A percentile compares a stretch with the other conserved stretches of the same genome.
Evolutionary conservation across 2,329 filamentous ascomycete genomes (phyloP).

Genomic region (Pseudopithomyces maydicus): DNA sequence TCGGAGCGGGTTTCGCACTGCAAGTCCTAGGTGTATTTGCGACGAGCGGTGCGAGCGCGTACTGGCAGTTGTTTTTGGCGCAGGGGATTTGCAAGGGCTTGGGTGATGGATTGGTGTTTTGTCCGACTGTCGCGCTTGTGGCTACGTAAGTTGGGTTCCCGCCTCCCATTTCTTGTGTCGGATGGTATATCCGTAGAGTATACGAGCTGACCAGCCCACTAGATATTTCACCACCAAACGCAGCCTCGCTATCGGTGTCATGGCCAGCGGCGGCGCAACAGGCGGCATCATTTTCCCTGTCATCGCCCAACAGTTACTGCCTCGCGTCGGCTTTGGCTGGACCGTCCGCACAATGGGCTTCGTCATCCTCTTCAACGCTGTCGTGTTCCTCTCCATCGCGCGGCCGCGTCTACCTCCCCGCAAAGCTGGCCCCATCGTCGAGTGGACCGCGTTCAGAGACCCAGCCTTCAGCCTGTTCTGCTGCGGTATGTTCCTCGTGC

Average conservation of each 20-base stretch:
- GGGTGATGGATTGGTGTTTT: constrained; percentile 24
- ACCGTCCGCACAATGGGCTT: constrained; percentile 37
- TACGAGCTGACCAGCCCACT: not conserved
- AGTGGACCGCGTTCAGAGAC: constrained; percentile 44
- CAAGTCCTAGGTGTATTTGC: constrained; percentile 27
- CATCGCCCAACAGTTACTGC: constrained; percentile 51
- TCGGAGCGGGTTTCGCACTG: constrained; percentile 6
- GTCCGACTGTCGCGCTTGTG: constrained; percentile 22
- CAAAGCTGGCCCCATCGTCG: constrained; percentile 43
- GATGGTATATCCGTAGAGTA: not conserved
- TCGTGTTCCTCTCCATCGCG: constrained; percentile 4
- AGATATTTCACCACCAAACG: constrained; percentile 60
- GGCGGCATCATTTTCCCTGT: constrained; percentile 54
- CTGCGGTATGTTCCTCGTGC: constrained; percentile 30
- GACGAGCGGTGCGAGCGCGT: constrained; percentile 18
- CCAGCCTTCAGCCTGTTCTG: constrained; percentile 37
- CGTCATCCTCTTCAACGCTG: constrained; percentile 23
- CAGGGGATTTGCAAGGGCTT: constrained; percentile 26
- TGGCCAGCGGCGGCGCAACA: constrained; percentile 56
- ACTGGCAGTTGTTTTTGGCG: constrained; percentile 47
- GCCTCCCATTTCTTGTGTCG: not conserved
- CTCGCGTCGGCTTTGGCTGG: constrained; percentile 5
- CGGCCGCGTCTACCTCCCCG: constrained; percentile 37
- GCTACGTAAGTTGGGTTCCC: constrained; percentile 37
- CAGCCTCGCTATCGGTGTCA: constrained; percentile 59